A percentile compares a stretch with the other conserved stretches of the same genome.
These are phyloP conservation scores for Sugiyamaella pinicola DNA, from an alignment of 1,139 yeast species.

Conservation along the genomic window DNA sequence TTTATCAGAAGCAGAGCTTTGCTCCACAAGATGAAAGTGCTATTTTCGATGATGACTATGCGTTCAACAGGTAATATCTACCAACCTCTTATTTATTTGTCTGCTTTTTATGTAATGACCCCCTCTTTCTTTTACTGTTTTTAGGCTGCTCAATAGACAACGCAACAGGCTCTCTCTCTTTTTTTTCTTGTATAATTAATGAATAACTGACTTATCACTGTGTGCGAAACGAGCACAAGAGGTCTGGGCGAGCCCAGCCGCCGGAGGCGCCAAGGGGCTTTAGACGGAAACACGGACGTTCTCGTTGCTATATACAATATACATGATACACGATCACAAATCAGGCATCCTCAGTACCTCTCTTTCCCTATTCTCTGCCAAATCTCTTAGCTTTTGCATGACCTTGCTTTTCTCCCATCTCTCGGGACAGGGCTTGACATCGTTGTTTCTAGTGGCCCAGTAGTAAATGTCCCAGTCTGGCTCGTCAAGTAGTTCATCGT, in stretches of 20 bases:
- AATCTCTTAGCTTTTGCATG: slow-evolving; percentile 66
- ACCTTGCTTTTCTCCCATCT: slow-evolving; percentile 73
- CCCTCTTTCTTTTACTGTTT: not conserved
- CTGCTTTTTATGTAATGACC: not conserved
- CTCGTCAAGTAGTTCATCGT: slow-evolving; percentile 82
- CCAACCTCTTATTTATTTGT: slow-evolving; percentile 4
- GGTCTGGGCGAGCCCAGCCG: not conserved
- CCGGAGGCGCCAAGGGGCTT: too few relatives aligned
- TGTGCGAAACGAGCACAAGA: not conserved
- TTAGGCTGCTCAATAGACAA: slow-evolving; percentile 12
- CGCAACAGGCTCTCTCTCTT: not conserved
- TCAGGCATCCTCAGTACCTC: slow-evolving; percentile 88
- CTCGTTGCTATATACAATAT: not conserved
- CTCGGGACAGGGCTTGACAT: slow-evolving; percentile 82
- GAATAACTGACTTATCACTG: not conserved
- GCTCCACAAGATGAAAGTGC: slow-evolving; percentile 21
- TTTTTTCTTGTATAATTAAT: slow-evolving; percentile 6
- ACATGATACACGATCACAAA: slow-evolving; percentile 35
- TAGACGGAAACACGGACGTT: not conserved
- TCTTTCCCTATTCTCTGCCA: slow-evolving; percentile 70
- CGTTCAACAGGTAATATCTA: not conserved
- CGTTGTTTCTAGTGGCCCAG: slow-evolving; percentile 89
- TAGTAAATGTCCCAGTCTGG: slow-evolving; percentile 98
- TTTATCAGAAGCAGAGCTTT: slow-evolving; percentile 23
- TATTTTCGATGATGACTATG: slow-evolving; percentile 24